These are phyloP conservation scores for Colletotrichum lupini DNA, from an alignment of 2,329 filamentous ascomycete species.

Conservation along the genomic window DNA sequence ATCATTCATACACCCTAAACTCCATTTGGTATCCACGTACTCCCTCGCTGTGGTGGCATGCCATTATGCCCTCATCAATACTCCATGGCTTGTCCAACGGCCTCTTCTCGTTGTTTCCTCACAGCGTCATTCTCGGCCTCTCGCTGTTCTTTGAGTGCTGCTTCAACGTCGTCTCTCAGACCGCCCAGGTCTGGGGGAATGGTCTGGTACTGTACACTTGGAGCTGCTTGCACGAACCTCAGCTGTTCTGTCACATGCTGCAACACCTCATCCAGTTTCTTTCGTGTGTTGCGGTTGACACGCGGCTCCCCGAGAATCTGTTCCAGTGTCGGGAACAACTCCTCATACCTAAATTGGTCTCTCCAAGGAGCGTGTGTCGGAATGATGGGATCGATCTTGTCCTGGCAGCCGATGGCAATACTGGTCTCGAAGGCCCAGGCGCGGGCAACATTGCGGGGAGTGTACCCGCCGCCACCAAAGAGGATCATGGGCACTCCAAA, in stretches of 20 bases:
- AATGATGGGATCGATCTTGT: conserved; percentile 77
- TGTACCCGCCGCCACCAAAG: conserved; percentile 95
- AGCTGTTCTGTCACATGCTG: conserved; percentile 86
- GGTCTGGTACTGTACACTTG: conserved; percentile 85
- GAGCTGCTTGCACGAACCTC: conserved; percentile 84
- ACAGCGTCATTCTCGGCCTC: conserved; percentile 67
- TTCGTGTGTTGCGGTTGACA: conserved; percentile 82
- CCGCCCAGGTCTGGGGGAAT: conserved; percentile 82
- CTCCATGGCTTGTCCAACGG: conserved; percentile 68
- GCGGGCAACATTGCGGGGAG: conserved; percentile 93
- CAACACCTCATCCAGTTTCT: conserved; percentile 79
- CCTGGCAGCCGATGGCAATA: conserved; percentile 81
- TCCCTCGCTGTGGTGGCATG: neutral
- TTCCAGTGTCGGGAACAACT: conserved; percentile 89
- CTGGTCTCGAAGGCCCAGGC: conserved; percentile 98
- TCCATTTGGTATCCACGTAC: neutral
- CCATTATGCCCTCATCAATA: conserved; percentile 41
- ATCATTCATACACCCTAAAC: conserved; percentile 21
- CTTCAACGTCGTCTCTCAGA: conserved; percentile 76
- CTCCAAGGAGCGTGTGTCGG: conserved; percentile 86
- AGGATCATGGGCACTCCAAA: conserved; percentile 85
- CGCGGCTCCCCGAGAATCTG: conserved; percentile 74
- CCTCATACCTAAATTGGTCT: conserved; percentile 83
- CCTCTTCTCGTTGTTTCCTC: conserved; percentile 66
- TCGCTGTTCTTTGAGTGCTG: conserved; percentile 71